These are phyloP conservation scores for Saccharomycopsis oosterbeekiorum DNA, from an alignment of 805 yeast genomes.

Conservation along the genomic window DNA sequence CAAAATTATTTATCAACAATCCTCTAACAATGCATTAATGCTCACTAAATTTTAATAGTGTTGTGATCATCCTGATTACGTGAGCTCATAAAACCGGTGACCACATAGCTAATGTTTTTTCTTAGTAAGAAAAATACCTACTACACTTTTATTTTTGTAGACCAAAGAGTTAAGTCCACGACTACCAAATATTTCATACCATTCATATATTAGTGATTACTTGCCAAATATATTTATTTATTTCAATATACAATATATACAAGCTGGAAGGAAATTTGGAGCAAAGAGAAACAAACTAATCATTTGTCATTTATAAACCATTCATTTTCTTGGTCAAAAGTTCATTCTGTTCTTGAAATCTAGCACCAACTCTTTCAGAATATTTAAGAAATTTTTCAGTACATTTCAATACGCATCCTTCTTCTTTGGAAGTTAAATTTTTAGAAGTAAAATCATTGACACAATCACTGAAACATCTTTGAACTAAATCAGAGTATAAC, in stretches of 20 bases:
- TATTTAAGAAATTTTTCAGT: constrained; percentile 97
- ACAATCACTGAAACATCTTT: constrained; percentile 95
- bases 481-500: constrained; percentile 86
- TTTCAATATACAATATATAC: background rate
- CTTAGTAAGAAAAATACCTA: no score
- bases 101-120: no score
- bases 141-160: no score
- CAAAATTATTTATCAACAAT: no score
- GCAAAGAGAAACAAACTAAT: background rate
- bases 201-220: background rate
- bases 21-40: no score
- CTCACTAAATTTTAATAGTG: no score
- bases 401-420: constrained; percentile 78
- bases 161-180: no score
- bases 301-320: constrained; percentile 4
- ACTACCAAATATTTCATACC: no score
- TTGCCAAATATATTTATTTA: background rate
- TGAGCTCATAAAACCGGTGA: no score
- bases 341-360: constrained; percentile 97
- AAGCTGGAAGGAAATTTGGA: background rate
- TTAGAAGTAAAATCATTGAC: constrained; percentile 96
- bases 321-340: constrained; percentile 64
- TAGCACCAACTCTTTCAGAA: constrained; percentile 95
- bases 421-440: constrained; percentile 76
- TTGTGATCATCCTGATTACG: no score